Evolutionary conservation across 2,329 filamentous ascomycete species (phyloP).

Genomic region (Aspergillus aculeatus): DNA sequence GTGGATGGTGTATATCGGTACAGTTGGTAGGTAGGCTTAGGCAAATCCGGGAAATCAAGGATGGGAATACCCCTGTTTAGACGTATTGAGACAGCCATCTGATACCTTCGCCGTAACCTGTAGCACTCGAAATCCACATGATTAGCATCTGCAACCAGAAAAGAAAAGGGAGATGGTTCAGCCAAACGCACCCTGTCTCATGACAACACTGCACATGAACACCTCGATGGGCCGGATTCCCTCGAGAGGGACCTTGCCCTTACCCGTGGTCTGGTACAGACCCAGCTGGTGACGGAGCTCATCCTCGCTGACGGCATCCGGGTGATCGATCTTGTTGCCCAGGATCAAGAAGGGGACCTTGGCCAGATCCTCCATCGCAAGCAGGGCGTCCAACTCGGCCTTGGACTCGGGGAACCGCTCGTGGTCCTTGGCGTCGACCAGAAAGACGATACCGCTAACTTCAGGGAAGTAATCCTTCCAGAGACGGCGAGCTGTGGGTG

Average conservation of each 20-base stretch:
- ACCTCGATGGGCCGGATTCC: constrained; percentile 93
- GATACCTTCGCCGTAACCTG: constrained; percentile 83
- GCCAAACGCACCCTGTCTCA: constrained; percentile 74
- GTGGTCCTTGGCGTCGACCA: constrained; percentile 95
- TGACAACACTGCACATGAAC: constrained; percentile 99
- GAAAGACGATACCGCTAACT: constrained; percentile 94
- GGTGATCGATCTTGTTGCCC: constrained; percentile 99
- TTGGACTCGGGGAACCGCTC: constrained; percentile 93
- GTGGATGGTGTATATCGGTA: constrained; percentile 2
- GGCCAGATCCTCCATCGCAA: constrained; percentile 93
- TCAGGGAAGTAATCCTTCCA: constrained; percentile 98
- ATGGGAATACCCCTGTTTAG: constrained; percentile 48
- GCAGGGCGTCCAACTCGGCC: constrained; percentile 90
- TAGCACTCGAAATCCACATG: constrained; percentile 4
- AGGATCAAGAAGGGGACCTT: constrained; percentile 96
- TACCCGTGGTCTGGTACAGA: constrained; percentile 92
- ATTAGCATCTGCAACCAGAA: constrained; percentile 5
- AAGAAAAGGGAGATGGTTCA: background rate
- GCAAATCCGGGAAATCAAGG: background rate
- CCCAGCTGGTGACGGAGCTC: constrained; percentile 89
- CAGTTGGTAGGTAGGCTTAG: background rate
- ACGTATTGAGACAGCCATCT: constrained; percentile 92
- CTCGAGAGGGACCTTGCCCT: constrained; percentile 90
- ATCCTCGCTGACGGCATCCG: constrained; percentile 91
- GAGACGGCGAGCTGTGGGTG: constrained; percentile 67